Conservation (phyloP, 176 grass and related monocot species). For the Carex kokanica region DNA sequence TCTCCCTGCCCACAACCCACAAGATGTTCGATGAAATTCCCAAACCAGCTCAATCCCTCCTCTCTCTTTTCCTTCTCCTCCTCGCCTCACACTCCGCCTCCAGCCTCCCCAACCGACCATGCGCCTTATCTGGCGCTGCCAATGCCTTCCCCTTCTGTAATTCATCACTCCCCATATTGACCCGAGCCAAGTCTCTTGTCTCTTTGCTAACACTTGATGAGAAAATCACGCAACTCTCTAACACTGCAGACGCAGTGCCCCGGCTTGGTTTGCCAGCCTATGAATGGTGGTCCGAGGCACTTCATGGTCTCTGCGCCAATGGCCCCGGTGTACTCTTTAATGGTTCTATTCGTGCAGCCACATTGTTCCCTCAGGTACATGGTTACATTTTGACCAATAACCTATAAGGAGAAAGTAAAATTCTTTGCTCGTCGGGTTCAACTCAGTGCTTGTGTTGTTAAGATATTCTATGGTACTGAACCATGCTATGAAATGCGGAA, state of each 20-base stretch:
- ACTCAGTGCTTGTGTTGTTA: neutral
- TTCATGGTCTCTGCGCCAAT: conserved; percentile 76
- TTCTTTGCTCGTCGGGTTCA: neutral
- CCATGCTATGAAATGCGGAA: neutral
- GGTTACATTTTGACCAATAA: neutral
- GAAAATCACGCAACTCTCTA: conserved; percentile 91
- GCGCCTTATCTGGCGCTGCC: conserved; percentile 16
- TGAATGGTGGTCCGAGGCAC: conserved; percentile 98
- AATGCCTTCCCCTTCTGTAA: conserved; percentile 64
- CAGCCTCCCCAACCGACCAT: conserved; percentile 4
- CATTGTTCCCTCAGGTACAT: conserved; percentile 54
- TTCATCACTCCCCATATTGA: conserved; percentile 45
- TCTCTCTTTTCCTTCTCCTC: conserved; percentile 12
- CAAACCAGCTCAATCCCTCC: neutral
- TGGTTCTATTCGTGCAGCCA: conserved; percentile 64
- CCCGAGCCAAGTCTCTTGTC: conserved; percentile 59
- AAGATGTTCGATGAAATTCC: conserved; percentile 27
- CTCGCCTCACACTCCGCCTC: neutral
- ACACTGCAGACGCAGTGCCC: conserved; percentile 58
- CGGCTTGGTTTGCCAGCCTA: conserved; percentile 73
- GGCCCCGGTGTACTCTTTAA: conserved; percentile 70
- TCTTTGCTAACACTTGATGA: conserved; percentile 79
- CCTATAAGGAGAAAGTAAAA: neutral
- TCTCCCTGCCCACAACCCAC: neutral
- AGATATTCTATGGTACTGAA: neutral